Evolutionary conservation across 352 stramenopile genomes (phyloP), one percentile per base, ranked within the genome.

Genomic region (Globisporangium camurandrum): DNA sequence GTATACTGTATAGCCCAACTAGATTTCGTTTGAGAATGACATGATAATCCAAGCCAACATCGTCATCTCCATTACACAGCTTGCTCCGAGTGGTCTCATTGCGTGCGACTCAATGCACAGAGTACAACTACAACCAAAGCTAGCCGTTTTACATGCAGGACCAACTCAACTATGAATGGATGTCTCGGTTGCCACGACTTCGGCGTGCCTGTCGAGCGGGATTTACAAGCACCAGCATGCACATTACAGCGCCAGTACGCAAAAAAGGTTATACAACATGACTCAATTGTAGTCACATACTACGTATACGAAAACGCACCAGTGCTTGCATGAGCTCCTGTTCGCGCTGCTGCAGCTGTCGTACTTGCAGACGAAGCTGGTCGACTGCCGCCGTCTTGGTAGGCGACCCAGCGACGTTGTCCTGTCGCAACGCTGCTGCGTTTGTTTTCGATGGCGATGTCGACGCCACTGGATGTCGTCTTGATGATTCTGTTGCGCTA

Each of bases 271-370:
- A 12, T 16, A n/a, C n/a, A n/a, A n/a, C n/a, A n/a, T 16, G 33
- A 20, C 33, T 39, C 33, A 16, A 37, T 4, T 16, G 31, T 37
- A 2, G 11, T 4, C 17, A 39, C 17, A 17, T 17, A 5, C 37
- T 1, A 16, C 24, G n/a, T n/a, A 20, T n/a, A 39, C 27, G 23
- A 27, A 17, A 3, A 76, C 70, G 36, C 53, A 87, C 79, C 59
- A 88, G 67, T 34, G 79, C 79, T 46, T 85, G 73, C 79, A 91
- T 88, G 28, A 91, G 74, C 49, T 91, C 79, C 49, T 91, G 74
- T 41, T 91, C 79, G n/a, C 74, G 76, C 48, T 79, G 63, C 50
- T 85, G 76, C 20, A 91, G 61, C 17, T 88, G 79, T 59, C 79
- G 56, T 12, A 90, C 67, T 26, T 87, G 79, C 16, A 71, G 45